Evolutionary conservation across 2,329 filamentous ascomycete genomes (phyloP), one percentile per base, ranked within the genome.

Genomic region (Claviceps quebecensis): DNA sequence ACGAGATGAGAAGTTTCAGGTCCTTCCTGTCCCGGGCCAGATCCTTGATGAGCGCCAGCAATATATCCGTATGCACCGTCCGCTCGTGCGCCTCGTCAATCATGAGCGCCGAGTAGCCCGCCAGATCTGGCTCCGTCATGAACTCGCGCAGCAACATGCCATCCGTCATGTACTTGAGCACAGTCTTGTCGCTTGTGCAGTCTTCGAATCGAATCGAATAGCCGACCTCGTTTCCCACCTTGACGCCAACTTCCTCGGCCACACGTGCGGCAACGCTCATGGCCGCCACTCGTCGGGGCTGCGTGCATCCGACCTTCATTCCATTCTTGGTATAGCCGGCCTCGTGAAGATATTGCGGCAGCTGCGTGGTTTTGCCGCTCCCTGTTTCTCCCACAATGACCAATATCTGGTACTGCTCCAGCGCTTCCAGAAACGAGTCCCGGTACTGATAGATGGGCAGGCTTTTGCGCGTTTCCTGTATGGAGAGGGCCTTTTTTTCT

Each of bases 181-280:
- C 74, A 0, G 93, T 97, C 69, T 95, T 94, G 60, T 95, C 88
- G 63, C 81, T 87, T 0, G 89, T 95, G 56, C 83, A 83, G 66
- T 96, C 87, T 64, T 98, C 93, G 60, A 97, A 98, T 55, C 93
- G 86, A 59, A 98, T 95, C 0, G 84, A 84, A 65, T 96, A 98
- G 16, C 93, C 93, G 26, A 97, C 91, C 62, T 96, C 88, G 55
- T 87, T 86, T 1, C 93, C 93, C 11, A 97, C 71, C 64, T 91
- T 90, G 54, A 88, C 84, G 0, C 86, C 89, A 71, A 95, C 86
- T 64, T 98, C 93, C 52, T 97, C 90, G 0, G 91, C 87, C 2
- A 98, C 93, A 74, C 93, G 88, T 45, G 87, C 82, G n/a, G 93
- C 91, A 19, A 97, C 91, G 61, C 86, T 93, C 91, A 97, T 97